Evolutionary conservation across 2,329 filamentous ascomycete genomes (phyloP).

Genomic region (Whalleya microplaca): DNA sequence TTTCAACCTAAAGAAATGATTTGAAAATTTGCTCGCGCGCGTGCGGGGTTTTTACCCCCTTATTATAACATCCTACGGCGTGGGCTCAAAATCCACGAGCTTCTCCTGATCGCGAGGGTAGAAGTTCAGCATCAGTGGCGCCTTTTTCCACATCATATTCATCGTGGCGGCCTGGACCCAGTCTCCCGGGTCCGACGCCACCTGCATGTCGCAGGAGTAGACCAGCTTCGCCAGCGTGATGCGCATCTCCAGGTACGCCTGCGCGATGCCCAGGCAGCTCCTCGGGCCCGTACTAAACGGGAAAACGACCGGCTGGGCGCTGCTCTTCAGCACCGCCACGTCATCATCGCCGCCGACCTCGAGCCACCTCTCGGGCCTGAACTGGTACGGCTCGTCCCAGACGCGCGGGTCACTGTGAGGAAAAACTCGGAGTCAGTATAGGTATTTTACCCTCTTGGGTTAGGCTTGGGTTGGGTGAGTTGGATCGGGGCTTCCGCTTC

Average conservation of each 20-base stretch:
- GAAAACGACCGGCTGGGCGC: constrained; percentile 12
- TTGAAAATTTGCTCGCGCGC: no score
- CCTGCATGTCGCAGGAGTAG: constrained; percentile 26
- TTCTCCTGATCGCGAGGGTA: constrained; percentile 2
- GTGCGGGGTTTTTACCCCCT: no score
- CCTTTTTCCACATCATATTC: constrained; percentile 34
- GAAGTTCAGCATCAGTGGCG: constrained; percentile 31
- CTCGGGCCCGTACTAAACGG: constrained; percentile 32
- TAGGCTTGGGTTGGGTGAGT: no score
- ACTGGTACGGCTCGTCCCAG: constrained; percentile 29
- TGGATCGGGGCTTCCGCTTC: no score
- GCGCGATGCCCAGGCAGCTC: constrained; percentile 31
- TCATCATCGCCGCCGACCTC: constrained; percentile 7
- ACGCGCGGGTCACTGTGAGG: constrained; percentile 15
- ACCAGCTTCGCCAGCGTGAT: constrained; percentile 33
- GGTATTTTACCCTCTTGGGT: not conserved
- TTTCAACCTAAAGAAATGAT: no score
- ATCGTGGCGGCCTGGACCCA: constrained; percentile 28
- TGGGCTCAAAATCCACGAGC: not conserved
- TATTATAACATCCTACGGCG: no score
- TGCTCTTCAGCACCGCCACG: not conserved
- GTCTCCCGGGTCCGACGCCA: constrained; percentile 20
- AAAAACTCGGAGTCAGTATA: not conserved
- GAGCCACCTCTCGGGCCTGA: constrained; percentile 34
- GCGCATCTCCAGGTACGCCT: constrained; percentile 35